Base-by-base conservation (phyloP, 371 early-diverging fungal genomes). In the Rhizopus sp. region DNA sequence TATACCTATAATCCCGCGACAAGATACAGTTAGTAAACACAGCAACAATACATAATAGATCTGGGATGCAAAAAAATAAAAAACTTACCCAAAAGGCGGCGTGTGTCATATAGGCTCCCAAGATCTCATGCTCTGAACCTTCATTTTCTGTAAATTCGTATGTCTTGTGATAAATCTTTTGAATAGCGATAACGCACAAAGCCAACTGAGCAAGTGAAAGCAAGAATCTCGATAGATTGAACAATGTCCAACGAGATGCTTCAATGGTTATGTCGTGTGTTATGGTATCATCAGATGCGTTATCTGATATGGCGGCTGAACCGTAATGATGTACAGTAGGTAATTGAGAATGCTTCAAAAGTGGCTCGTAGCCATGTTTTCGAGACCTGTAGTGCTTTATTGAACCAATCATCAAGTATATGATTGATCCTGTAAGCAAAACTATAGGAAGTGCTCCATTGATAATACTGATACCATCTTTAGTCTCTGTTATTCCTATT, bases 11-110 rank as follows among this genome's bases (percentile, higher is more conserved):
- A 32, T 23, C 9, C 5, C 29, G 12, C 7, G 23, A 23, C 23
- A 23, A n/a, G 17, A 29, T 29, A 29, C 7, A 6, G 15, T 41
- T 41, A 15, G 5, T 5, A 2, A 37, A 13, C 38, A 7, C 38
- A 37, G 7, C 38, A 1, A 42, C n/a, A 10, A 13, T 46, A 29
- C 29, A 7, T 1, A 23, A 23, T 23, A 23, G 23, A 23, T 23
- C 23, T 23, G 23, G 23, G 23, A 16, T 54, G 45, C 12, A 33
- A 33, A 15, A 33, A 4, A 16, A n/a, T n/a, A n/a, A 23, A 2
- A 23, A 44, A 29, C 16, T 55, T 60, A 64, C 65, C 65, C 65
- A 64, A 42, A 60, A 60, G 7, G 35, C 34, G 17, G 38, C 32
- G 8, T 53, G 56, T n/a, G 48, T 2, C 34, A 29, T 33, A 49